Evolutionary conservation across 208 protist genomes (phyloP).

Genomic region (Trypanosoma cruzi): DNA sequence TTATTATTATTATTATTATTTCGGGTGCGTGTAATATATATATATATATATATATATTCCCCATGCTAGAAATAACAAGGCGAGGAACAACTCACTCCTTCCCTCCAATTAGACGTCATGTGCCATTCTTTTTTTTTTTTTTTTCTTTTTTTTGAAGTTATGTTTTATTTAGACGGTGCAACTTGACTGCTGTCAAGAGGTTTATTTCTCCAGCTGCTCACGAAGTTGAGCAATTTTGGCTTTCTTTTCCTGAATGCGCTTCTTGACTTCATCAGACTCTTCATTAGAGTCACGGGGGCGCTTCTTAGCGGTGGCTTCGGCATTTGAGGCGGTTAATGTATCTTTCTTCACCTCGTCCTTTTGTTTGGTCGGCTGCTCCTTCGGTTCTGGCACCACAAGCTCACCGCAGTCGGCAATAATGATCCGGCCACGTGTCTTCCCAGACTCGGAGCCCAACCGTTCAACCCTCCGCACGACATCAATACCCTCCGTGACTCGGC

Average conservation of each 20-base stretch:
- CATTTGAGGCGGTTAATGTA: neutral
- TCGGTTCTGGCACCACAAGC: conserved; percentile 27
- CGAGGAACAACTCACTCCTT: neutral
- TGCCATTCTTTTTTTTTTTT: neutral
- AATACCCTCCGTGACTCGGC: conserved; percentile 83
- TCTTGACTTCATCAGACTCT: conserved; percentile 38
- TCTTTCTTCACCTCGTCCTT: conserved; percentile 4
- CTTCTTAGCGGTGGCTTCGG: conserved; percentile 13
- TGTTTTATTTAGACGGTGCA: neutral
- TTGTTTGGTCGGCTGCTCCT: conserved; percentile 13
- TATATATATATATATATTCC: no score
- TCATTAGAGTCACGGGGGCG: conserved; percentile 34
- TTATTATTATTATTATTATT: neutral
- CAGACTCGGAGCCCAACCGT: conserved; percentile 59
- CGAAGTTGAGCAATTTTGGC: conserved; percentile 56
- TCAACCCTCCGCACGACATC: conserved; percentile 88
- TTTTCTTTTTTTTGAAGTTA: no score
- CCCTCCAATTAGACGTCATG: neutral
- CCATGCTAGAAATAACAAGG: neutral
- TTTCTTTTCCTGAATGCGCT: conserved; percentile 74
- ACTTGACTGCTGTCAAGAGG: neutral
- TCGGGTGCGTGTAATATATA: no score
- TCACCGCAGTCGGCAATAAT: conserved; percentile 83
- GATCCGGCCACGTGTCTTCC: conserved; percentile 72
- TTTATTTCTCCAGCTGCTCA: conserved; percentile 36